Evolutionary conservation across 768 basidiomycete genomes (phyloP), one percentile per base, ranked within the genome.

Genomic region (Sistotremastrum suecicum): DNA sequence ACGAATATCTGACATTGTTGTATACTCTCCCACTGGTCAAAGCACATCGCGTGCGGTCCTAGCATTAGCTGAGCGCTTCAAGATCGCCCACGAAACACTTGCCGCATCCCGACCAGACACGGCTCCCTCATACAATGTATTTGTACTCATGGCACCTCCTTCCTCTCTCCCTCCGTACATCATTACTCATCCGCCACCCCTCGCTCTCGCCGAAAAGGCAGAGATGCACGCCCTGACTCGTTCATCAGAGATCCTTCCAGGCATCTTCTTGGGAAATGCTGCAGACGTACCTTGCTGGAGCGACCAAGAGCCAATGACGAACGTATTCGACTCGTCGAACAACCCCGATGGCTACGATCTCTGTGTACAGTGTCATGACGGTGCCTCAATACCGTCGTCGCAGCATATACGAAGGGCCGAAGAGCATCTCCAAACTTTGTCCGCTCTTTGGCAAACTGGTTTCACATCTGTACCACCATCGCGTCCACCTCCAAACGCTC

Each of bases 191-290:
- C 57, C 37, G 60, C 65, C 44, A 55, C 55, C 7, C 50, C 62
- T 35, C 56, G 62, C 48, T 50, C 53, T n/a, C 36, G 42, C 37
- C 34, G 89, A 94, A 64, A 76, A 76, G 61, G 84, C 87, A 50
- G 90, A 92, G 66, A 92, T 91, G 86, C 68, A 83, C 8, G 83
- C 85, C 56, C 65, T 92, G 45, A 94, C 90, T 0, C 72, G 76
- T 48, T 84, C 87, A 5, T 80, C 75, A 20, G 84, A 87, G 64
- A 88, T 92, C 44, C 66, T 82, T 51, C 70, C 69, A 37, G 53
- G 12, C 39, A 71, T 83, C 37, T 84, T 80, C 63, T 65, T 92
- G 5, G 89, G 89, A 9, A 92, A 92, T 59, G 73, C 80, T 44
- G 77, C 74, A 42, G 89, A 91, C 54, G 85, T 90, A 2, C 89